Evolutionary conservation across 2,329 filamentous ascomycete species (phyloP).

Genomic region (Aurifilum marmelostoma): DNA sequence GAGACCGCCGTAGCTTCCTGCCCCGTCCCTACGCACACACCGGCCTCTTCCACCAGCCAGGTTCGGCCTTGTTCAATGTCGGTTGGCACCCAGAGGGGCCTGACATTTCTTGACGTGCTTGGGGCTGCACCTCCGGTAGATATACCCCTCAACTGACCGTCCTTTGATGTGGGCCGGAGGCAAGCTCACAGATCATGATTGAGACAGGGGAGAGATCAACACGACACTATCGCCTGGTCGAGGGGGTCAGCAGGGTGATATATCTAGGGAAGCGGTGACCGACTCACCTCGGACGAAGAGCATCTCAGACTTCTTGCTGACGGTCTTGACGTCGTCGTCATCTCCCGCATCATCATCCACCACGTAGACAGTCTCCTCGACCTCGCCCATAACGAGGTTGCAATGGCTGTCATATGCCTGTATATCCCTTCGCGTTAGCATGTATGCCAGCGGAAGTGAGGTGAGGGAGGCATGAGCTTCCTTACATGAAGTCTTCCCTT

Average conservation of each 20-base stretch:
- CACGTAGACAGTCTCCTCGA: slow-evolving; percentile 95
- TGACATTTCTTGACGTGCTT: neutral
- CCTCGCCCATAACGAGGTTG: slow-evolving; percentile 93
- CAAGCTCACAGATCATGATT: slow-evolving; percentile 24
- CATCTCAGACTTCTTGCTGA: slow-evolving; percentile 98
- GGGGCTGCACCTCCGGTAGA: neutral
- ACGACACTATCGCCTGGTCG: slow-evolving; percentile 37
- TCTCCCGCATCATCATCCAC: slow-evolving; percentile 87
- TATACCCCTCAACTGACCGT: neutral
- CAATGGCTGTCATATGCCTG: slow-evolving; percentile 99
- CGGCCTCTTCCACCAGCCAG: neutral
- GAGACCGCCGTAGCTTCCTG: neutral
- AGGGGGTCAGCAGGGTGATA: neutral
- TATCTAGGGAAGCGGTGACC: neutral
- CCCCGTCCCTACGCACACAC: too few species aligned
- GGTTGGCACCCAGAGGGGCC: neutral
- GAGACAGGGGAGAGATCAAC: slow-evolving; percentile 36
- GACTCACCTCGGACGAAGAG: slow-evolving; percentile 90
- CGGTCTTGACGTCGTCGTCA: slow-evolving; percentile 80
- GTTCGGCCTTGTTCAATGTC: neutral
- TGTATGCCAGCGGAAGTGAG: slow-evolving; percentile 1
- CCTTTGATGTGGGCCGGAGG: neutral
- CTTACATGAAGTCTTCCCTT: slow-evolving; percentile 90
- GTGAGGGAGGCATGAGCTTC: neutral
- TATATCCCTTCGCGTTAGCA: slow-evolving; percentile 16